Evolutionary conservation across 345 rosid species (phyloP).

Genomic region (Populus euphratica): DNA sequence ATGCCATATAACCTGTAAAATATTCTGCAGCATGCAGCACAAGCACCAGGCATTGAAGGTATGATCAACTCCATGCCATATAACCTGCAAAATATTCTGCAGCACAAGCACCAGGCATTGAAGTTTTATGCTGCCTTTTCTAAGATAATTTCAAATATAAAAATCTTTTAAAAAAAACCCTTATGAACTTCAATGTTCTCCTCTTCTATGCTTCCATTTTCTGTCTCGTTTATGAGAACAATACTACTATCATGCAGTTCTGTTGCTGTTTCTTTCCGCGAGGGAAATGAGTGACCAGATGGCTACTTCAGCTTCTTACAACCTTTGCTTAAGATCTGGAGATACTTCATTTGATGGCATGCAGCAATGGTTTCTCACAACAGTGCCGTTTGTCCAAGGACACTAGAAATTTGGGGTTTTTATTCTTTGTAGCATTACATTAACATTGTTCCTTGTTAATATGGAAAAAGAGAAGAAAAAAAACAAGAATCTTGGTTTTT

Average conservation of each 20-base stretch:
- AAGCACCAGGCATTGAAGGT: neutral
- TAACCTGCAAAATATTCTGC: neutral
- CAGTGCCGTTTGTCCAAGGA: neutral
- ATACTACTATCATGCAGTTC: constrained; percentile 18
- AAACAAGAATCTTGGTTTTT: neutral
- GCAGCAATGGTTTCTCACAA: neutral
- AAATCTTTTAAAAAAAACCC: neutral
- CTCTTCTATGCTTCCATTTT: neutral
- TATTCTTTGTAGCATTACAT: neutral
- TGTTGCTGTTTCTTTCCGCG: constrained; percentile 27
- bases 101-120: neutral
- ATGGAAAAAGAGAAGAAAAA: neutral
- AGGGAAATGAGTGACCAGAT: constrained; percentile 1
- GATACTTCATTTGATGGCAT: neutral
- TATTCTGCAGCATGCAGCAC: neutral
- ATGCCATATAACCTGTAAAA: neutral
- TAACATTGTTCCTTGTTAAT: neutral
- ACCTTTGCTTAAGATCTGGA: neutral
- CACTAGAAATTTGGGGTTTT: neutral
- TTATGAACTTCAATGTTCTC: neutral
- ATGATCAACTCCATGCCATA: neutral
- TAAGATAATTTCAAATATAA: neutral
- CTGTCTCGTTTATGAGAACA: too few relatives aligned
- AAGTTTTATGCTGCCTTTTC: neutral
- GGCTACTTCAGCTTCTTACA: neutral